Evolutionary conservation across 1,284 basidiomycete species (phyloP).

Genomic region (Leccinum fallax): DNA sequence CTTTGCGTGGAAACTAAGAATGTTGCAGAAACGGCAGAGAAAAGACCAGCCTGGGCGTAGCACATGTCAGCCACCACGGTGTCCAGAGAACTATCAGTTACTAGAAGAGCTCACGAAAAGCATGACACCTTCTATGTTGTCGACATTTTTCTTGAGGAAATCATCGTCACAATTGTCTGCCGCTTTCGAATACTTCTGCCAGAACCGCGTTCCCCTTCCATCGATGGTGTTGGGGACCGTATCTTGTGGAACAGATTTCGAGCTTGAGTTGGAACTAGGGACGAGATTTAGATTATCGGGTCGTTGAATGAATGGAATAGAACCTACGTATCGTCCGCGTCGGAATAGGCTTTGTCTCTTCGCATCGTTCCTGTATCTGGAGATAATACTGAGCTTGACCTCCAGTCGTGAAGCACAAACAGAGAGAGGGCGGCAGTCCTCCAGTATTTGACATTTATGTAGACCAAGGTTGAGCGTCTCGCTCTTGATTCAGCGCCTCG

Average conservation of each 20-base stretch:
- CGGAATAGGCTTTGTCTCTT: not conserved
- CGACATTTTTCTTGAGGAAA: slow-evolving; percentile 13
- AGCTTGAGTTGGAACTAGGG: not conserved
- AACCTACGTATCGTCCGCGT: not conserved
- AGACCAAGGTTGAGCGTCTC: not conserved
- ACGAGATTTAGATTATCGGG: not conserved
- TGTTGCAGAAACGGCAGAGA: slow-evolving; percentile 19
- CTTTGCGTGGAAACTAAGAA: slow-evolving; percentile 15
- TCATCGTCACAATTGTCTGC: slow-evolving; percentile 14
- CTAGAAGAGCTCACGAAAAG: slow-evolving; percentile 13
- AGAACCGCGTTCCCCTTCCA: slow-evolving; percentile 7
- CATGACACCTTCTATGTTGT: slow-evolving; percentile 19
- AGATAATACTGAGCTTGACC: not conserved
- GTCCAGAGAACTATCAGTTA: not conserved
- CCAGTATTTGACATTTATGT: not conserved
- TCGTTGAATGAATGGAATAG: not conserved
- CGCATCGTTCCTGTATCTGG: not conserved
- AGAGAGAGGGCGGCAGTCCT: not conserved
- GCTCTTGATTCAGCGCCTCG: not conserved
- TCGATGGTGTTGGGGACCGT: not conserved
- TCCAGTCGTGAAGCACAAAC: not conserved
- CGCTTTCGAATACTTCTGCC: slow-evolving; percentile 12
- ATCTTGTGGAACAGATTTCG: not conserved
- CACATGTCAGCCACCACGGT: not conserved
- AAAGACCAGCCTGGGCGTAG: slow-evolving; percentile 15